Conservation (phyloP, 768 basidiomycete genomes). For the Phlegmacium glaucopus region DNA sequence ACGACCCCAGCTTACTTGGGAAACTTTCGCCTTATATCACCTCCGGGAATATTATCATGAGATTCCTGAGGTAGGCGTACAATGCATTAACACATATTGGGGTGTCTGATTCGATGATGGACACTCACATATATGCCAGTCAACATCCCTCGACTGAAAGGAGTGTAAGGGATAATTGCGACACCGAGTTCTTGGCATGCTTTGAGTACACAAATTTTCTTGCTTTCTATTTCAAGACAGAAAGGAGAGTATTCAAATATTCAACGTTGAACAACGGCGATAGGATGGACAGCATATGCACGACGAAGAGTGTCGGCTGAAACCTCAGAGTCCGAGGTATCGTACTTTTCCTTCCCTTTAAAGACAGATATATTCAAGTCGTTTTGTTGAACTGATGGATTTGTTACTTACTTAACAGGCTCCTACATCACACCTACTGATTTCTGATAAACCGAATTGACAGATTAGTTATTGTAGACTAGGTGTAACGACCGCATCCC, state of each 20-base stretch:
- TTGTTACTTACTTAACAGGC: slow-evolving; percentile 44
- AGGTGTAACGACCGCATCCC: slow-evolving; percentile 18
- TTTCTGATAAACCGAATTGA: slow-evolving; percentile 15
- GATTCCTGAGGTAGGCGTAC: no score
- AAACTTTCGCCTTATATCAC: slow-evolving; percentile 34
- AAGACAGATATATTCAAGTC: background rate
- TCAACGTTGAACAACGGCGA: slow-evolving; percentile 48
- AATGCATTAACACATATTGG: no score
- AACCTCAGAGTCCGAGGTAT: slow-evolving; percentile 51
- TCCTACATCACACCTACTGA: slow-evolving; percentile 49
- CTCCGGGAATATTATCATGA: slow-evolving; percentile 32
- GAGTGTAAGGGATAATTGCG: slow-evolving; percentile 46
- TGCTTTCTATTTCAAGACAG: slow-evolving; percentile 42
- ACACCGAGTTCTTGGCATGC: slow-evolving; percentile 47
- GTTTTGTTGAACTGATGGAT: background rate
- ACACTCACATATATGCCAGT: slow-evolving; percentile 41
- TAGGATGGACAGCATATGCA: slow-evolving; percentile 48
- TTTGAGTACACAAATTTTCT: slow-evolving; percentile 35
- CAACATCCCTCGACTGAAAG: slow-evolving; percentile 47
- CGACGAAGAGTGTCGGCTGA: slow-evolving; percentile 44
- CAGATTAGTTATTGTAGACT: background rate
- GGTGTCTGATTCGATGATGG: background rate
- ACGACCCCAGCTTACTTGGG: slow-evolving; percentile 17
- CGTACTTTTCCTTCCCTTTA: slow-evolving; percentile 39
- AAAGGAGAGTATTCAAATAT: slow-evolving; percentile 53